Conservation (phyloP, 2,329 filamentous ascomycete genomes). For the Fonsecaea monophora region DNA sequence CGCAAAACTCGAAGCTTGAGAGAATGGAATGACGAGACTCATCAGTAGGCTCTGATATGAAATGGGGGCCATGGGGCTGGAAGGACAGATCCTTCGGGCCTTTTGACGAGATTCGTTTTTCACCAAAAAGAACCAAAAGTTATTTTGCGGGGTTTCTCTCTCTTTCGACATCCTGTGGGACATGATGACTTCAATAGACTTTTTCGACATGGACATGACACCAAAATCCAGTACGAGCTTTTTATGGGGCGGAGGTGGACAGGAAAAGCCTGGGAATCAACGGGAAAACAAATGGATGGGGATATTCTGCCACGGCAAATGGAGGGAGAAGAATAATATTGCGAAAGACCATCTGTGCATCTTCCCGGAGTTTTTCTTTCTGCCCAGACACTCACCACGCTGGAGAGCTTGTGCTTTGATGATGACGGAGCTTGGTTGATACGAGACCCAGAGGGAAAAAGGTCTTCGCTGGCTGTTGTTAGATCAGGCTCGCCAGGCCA, state of each 20-base stretch:
- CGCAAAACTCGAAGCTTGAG: slow-evolving; percentile 25
- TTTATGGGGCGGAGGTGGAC: slow-evolving; percentile 25
- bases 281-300: slow-evolving; percentile 19
- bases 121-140: slow-evolving; percentile 37
- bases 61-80: slow-evolving; percentile 19
- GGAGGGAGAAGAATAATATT: slow-evolving; percentile 19
- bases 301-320: slow-evolving; percentile 29
- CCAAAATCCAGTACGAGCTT: slow-evolving; percentile 36
- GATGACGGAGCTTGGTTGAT: slow-evolving; percentile 29
- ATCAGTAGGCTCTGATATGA: slow-evolving; percentile 13
- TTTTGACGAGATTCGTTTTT: slow-evolving; percentile 30
- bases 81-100: slow-evolving; percentile 16
- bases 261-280: slow-evolving; percentile 20
- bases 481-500: slow-evolving; percentile 38
- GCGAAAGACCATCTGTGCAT: slow-evolving; percentile 29
- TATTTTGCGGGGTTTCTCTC: slow-evolving; percentile 35
- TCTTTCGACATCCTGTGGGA: slow-evolving; percentile 37
- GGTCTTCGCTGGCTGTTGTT: slow-evolving; percentile 39
- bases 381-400: slow-evolving; percentile 17
- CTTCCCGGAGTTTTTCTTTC: slow-evolving; percentile 32
- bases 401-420: slow-evolving; percentile 21
- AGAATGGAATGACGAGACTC: slow-evolving; percentile 32
- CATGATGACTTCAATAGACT: slow-evolving; percentile 40
- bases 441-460: slow-evolving; percentile 37
- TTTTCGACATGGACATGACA: slow-evolving; percentile 36